phyloP scores from a whole-genome alignment of 768 basidiomycete species.

The Cubamyces sp. region DNA sequence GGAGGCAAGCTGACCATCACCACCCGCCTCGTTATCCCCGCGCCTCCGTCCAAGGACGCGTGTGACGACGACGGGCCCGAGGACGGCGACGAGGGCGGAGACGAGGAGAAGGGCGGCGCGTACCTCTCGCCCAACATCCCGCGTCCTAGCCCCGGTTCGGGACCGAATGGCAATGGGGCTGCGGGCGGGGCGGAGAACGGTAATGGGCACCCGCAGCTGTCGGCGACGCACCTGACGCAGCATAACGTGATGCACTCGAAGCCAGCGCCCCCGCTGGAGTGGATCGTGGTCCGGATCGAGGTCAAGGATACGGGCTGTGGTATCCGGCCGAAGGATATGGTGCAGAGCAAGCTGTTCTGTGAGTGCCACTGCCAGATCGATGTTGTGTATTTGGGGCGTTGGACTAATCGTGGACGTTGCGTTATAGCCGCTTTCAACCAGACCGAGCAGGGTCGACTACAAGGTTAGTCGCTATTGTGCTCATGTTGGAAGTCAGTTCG shows the following conservation, averaged over 20 bases:
- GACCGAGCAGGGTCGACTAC: constrained; percentile 74
- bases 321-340: constrained; percentile 67
- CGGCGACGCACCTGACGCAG: constrained; percentile 43
- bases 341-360: constrained; percentile 74
- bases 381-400: not conserved
- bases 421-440: constrained; percentile 73
- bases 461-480: constrained; percentile 40
- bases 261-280: constrained; percentile 48
- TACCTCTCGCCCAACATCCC: not conserved
- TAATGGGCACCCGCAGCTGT: constrained; percentile 29
- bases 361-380: constrained; percentile 32
- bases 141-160: not conserved
- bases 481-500: not conserved
- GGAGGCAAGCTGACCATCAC: constrained; percentile 70
- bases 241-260: constrained; percentile 54
- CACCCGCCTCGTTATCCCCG: constrained; percentile 59
- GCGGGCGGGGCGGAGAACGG: not conserved
- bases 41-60: constrained; percentile 1
- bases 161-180: not conserved
- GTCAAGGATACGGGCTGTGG: constrained; percentile 78
- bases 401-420: not conserved
- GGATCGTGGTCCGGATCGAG: constrained; percentile 84
- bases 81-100: not conserved
- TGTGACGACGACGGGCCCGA: constrained; percentile 6
- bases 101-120: not conserved